Base-by-base conservation (phyloP, 2,329 filamentous ascomycete species). In the Thielaviopsis punctulata region DNA sequence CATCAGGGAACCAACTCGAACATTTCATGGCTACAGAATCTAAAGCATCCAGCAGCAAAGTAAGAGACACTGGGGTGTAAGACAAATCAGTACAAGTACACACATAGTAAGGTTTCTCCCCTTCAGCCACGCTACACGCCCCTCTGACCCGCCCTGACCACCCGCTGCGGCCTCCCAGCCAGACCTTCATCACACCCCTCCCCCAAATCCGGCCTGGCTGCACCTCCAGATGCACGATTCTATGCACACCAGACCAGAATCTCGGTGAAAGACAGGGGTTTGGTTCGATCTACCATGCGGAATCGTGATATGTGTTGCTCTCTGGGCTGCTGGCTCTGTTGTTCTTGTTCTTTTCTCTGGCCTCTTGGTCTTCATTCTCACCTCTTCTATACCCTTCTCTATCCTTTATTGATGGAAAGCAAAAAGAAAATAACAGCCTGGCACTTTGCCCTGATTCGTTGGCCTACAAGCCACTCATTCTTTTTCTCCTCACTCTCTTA, bases 261-360 rank as follows among this genome's bases (percentile, higher is more conserved):
- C 49, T 56, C 53, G 55, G 53, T 52, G 52, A 55, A 52, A 48
- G 46, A 45, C 52, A 55, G 51, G 52, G 52, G 46, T 55, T 33
- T 41, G 27, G 36, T 44, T 45, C 45, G 49, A 51, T 49, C 49
- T 52, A 39, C 51, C n/a, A 43, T 24, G 39, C 25, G 33, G 48
- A 39, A 39, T 39, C 33, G 33, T 39, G 15, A 39, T 39, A 39
- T 39, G 33, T 39, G 15, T 39, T 12, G 15, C 5, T 39, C 8
- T 9, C 30, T 3, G 15, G 30, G 7, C 30, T 36, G 30, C 3
- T 9, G 3, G 33, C 8, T 39, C 2, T 25, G 43, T 12, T 45
- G 19, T n/a, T 23, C 1, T 23, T 25, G 5, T 12, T 5, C 21
- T 23, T 8, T 23, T 23, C 12, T 8, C 23, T 10, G 4, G 3